Percentiles rank a stretch among this genome's conserved stretches.
Evolutionary conservation across 345 rosid species (phyloP).

Genomic region (Triadica sebifera): DNA sequence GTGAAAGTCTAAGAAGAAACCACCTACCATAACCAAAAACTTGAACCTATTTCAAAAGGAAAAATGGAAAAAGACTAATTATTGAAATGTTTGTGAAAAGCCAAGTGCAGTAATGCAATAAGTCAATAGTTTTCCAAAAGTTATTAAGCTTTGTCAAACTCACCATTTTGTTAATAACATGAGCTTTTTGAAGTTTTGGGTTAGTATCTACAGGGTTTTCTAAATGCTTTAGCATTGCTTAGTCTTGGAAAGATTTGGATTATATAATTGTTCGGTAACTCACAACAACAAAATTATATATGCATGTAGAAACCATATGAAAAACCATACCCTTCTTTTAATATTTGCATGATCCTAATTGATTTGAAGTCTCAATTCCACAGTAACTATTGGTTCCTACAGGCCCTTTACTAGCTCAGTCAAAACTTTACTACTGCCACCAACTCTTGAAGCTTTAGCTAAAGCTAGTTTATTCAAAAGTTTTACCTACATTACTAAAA

Average conservation of each 20-base stretch:
- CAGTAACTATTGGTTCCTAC: constrained; percentile 69
- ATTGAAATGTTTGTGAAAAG: background rate
- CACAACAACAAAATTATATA: background rate
- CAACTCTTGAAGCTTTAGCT: constrained; percentile 67
- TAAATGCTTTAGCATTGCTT: constrained; percentile 73
- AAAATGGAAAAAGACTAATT: background rate
- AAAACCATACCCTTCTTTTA: constrained; percentile 76
- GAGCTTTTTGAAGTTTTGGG: constrained; percentile 71
- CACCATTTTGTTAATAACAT: constrained; percentile 87
- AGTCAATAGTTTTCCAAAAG: background rate
- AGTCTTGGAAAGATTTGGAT: constrained; percentile 78
- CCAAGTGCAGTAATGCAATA: background rate
- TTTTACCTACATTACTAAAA: constrained; percentile 96
- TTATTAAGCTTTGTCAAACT: constrained; percentile 20
- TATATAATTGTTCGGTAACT: constrained; percentile 10
- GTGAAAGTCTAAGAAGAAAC: constrained; percentile 97
- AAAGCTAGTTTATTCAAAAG: constrained; percentile 90
- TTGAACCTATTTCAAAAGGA: constrained; percentile 53
- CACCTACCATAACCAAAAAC: constrained; percentile 96
- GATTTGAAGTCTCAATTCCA: constrained; percentile 83
- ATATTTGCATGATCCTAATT: constrained; percentile 77
- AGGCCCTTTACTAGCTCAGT: constrained; percentile 79
- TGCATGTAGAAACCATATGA: constrained; percentile 7
- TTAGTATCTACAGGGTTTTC: constrained; percentile 51
- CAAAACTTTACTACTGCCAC: constrained; percentile 77